Percentiles rank a stretch among this genome's conserved stretches.
These are phyloP conservation scores for Colletotrichum sp. DNA, from an alignment of 2,329 filamentous ascomycete genomes.

Conservation along the genomic window DNA sequence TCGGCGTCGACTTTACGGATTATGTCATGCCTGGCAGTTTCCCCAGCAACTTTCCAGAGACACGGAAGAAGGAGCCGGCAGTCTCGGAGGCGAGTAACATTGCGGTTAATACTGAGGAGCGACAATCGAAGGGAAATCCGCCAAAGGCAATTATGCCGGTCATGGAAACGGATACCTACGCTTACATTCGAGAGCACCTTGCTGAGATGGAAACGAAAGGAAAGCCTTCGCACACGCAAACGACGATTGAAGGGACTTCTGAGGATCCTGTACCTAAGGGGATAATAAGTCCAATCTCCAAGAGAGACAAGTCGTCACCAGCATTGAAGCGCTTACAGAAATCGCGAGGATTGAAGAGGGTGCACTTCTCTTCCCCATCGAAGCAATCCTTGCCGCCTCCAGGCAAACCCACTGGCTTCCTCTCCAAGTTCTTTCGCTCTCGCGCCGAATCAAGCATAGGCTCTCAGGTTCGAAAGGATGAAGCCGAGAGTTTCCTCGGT, in stretches of 20 bases:
- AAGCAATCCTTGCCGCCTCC: not conserved
- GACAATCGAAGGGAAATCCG: not conserved
- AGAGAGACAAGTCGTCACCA: not conserved
- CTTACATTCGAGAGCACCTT: slow-evolving; percentile 3
- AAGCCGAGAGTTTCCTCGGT: not conserved
- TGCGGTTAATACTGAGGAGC: not conserved
- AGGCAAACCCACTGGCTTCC: not conserved
- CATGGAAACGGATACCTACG: slow-evolving; percentile 4
- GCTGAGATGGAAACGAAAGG: slow-evolving; percentile 5
- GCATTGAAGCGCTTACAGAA: slow-evolving; percentile 16
- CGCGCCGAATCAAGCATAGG: not conserved
- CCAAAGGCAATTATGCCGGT: not conserved
- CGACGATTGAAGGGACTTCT: not conserved
- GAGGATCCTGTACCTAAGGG: not conserved
- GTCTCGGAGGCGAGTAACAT: not conserved
- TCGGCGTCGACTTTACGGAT: not conserved
- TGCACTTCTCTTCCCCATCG: slow-evolving; percentile 6
- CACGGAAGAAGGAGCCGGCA: not conserved
- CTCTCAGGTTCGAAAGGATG: not conserved
- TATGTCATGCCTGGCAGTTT: slow-evolving; percentile 16
- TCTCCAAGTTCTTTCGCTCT: slow-evolving; percentile 1
- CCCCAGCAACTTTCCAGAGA: not conserved
- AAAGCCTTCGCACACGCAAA: not conserved
- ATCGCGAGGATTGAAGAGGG: slow-evolving; percentile 8
- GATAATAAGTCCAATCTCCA: not conserved